phyloP scores from a whole-genome alignment of 352 stramenopile species.

The Phytophthora uliginosa region DNA sequence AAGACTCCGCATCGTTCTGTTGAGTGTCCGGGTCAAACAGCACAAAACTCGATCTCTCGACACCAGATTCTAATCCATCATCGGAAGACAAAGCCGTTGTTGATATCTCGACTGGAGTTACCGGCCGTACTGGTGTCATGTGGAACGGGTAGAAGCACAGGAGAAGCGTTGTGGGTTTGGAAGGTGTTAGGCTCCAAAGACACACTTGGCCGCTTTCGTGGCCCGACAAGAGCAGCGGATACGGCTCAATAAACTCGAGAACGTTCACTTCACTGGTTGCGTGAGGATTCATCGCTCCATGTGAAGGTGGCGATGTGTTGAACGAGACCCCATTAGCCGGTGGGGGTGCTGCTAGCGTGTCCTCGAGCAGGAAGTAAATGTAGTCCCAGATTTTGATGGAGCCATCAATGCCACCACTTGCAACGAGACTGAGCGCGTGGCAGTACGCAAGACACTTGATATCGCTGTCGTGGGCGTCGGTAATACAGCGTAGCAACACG shows the following conservation, averaged over 20 bases:
- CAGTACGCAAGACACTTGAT: constrained; percentile 87
- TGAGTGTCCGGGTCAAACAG: background rate
- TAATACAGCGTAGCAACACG: constrained; percentile 69
- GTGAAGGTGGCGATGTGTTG: constrained; percentile 7
- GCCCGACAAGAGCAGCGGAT: constrained; percentile 72
- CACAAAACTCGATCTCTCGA: background rate
- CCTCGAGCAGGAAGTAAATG: constrained; percentile 85
- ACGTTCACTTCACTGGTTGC: constrained; percentile 61
- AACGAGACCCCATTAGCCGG: constrained; percentile 22
- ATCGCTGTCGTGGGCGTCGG: constrained; percentile 76
- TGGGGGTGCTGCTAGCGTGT: constrained; percentile 44
- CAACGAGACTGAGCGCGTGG: constrained; percentile 74
- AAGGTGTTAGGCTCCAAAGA: constrained; percentile 65
- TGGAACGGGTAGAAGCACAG: constrained; percentile 54
- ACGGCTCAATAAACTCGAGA: constrained; percentile 81
- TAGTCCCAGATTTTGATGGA: constrained; percentile 90
- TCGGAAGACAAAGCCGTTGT: background rate
- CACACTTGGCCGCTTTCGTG: constrained; percentile 80
- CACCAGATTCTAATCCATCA: constrained; percentile 12
- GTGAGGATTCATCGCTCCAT: constrained; percentile 4
- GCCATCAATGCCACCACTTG: constrained; percentile 67
- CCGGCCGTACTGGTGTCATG: constrained; percentile 23
- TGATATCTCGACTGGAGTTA: constrained; percentile 8
- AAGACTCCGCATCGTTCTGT: background rate
- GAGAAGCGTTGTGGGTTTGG: constrained; percentile 51